phyloP scores from a whole-genome alignment of 805 yeast species.

The Suhomyces faveliae region DNA sequence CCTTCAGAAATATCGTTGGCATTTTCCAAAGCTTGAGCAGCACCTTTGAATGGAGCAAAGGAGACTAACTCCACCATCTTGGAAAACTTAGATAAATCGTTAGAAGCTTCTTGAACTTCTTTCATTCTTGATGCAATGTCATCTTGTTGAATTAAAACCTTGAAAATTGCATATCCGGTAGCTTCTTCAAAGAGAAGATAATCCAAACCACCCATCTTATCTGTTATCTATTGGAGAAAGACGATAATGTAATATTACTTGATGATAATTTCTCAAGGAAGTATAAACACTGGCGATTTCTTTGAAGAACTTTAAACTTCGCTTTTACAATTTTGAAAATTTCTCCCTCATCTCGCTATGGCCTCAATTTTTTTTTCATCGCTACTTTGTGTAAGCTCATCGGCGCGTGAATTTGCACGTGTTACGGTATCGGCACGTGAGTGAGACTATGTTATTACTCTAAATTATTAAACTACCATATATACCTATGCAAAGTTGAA shows the following conservation, averaged over 20 bases:
- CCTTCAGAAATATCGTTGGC: conserved; percentile 98
- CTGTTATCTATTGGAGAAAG: background rate
- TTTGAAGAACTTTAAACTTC: background rate
- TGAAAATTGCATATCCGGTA: conserved; percentile 95
- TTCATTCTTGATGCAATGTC: conserved; percentile 86
- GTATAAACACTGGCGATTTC: conserved; percentile 1
- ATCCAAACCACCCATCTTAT: conserved; percentile 49
- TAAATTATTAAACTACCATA: background rate
- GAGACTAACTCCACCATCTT: conserved; percentile 91
- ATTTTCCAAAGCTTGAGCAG: conserved; percentile 98
- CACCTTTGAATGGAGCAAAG: conserved; percentile 98
- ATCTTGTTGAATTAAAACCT: conserved; percentile 91
- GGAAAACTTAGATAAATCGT: conserved; percentile 82
- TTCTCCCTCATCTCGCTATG: conserved; percentile 16
- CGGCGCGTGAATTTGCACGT: background rate
- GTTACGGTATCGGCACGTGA: background rate
- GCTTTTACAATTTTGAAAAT: conserved; percentile 9
- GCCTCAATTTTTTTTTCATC: conserved; percentile 6
- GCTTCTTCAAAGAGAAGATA: conserved; percentile 97
- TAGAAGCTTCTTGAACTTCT: conserved; percentile 90
- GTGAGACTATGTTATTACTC: background rate
- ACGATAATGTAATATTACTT: conserved; percentile 1
- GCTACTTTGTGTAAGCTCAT: conserved; percentile 6
- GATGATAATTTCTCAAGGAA: conserved; percentile 1
- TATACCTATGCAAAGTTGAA: conserved; percentile 61